Evolutionary conservation across 2,329 filamentous ascomycete genomes (phyloP), one percentile per base, ranked within the genome.

Genomic region (Dothiorella sarmentorum): DNA sequence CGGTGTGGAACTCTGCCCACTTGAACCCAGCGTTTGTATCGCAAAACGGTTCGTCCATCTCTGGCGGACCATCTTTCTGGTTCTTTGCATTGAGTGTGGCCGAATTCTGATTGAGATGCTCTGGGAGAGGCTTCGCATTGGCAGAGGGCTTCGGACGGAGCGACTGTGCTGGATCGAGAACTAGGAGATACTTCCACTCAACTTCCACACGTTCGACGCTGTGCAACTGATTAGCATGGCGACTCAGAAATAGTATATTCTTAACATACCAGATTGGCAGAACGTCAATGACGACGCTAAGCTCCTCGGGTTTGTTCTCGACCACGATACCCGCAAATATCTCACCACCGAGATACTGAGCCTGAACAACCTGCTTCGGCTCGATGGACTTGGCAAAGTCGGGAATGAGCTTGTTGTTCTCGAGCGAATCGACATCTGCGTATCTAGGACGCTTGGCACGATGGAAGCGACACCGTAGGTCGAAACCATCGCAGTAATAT

Each of bases 381-480:
- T 86, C 83, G 60, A 96, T 78, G 1, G 81, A 81, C 56, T 81
- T 81, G 1, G 90, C 91, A 42, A 86, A 87, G 59, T 85, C 81
- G 53, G 82, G 81, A 58, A 94, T 83, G 61, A 85, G 84, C 58
- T 84, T 78, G 69, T 89, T 87, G 55, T 83, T 81, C 66, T 94
- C 91, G 61, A 94, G 76, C 1, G 80, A 76, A 57, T 89, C 84
- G 33, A 83, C 82, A 56, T 90, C 84, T 52, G 86, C 73, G 63
- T 88, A 89, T 75, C 88, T 90, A 62, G 91, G 86, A 67, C 94
- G 86, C 77, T 94, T 96, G 13, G 89, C 85, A 51, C 94, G 85
- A 72, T 99, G 94, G 75, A 96, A 96, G 61, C 92, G 90, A 76
- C 94, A 99, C 66, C 89, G 91, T 71, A 97, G 92, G 69, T 96